Evolutionary conservation across 352 stramenopile species (phyloP).

Genomic region (Globisporangium uncinulatum): DNA sequence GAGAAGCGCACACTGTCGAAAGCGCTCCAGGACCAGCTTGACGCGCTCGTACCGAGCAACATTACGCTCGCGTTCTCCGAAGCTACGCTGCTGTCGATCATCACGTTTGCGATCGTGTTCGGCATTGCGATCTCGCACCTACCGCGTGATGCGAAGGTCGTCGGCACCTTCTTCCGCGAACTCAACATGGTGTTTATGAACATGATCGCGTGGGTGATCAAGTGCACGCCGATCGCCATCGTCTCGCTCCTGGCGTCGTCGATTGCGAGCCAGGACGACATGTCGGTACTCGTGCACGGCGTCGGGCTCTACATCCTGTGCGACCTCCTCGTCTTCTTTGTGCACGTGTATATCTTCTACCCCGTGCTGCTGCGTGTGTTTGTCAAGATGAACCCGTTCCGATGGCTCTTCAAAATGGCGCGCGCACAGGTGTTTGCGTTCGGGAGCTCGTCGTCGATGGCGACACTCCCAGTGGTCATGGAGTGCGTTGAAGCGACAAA

Average conservation of each 20-base stretch:
- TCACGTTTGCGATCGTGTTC: constrained; percentile 44
- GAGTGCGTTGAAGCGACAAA: constrained; percentile 62
- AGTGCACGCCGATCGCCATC: constrained; percentile 33
- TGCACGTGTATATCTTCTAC: constrained; percentile 21
- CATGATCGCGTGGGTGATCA: constrained; percentile 40
- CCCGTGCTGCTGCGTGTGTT: constrained; percentile 18
- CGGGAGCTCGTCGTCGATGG: constrained; percentile 25
- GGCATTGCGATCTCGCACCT: constrained; percentile 17
- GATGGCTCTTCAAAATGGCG: constrained; percentile 9
- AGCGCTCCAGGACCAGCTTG: constrained; percentile 21
- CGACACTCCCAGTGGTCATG: constrained; percentile 25
- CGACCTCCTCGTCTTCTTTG: constrained; percentile 9
- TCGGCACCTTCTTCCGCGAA: constrained; percentile 26
- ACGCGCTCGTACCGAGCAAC: constrained; percentile 37
- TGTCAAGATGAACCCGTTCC: constrained; percentile 19
- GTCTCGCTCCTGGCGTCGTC: constrained; percentile 31
- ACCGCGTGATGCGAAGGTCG: constrained; percentile 11
- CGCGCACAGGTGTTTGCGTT: constrained; percentile 32
- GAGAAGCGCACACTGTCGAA: constrained; percentile 19
- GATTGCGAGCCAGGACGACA: constrained; percentile 21
- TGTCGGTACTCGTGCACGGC: constrained; percentile 12
- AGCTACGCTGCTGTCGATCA: constrained; percentile 33
- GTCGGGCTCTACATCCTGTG: constrained; percentile 16
- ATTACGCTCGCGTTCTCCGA: constrained; percentile 31
- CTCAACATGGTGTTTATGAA: constrained; percentile 36